Evolutionary conservation across 139 green algal genomes (phyloP), one percentile per base, ranked within the genome.

Genomic region (Chlorella ohadii): DNA sequence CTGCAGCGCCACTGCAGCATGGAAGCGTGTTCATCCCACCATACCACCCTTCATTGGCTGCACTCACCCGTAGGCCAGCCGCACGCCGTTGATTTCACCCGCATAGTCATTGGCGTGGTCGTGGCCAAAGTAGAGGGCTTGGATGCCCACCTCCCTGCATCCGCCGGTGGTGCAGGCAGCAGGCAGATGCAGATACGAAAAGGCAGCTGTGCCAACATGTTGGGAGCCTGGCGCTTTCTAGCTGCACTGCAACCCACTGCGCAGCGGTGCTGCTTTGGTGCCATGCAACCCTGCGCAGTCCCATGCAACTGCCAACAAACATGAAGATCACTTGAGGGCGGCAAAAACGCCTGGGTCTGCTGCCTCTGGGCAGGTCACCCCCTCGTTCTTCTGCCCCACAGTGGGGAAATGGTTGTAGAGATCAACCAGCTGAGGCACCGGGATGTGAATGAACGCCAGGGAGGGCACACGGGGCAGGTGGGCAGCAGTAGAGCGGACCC

Each of bases 391-490:
- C 64, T 19, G 73, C 13, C 85, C 85, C 15, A 66, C 12, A 17
- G 63, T 64, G 20, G 47, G 16, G 16, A 68, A 63, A 15, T 22
- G 27, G 57, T 83, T 83, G 79, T 79, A 89, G 17, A 61, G 47
- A 34, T 73, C 63, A 72, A 86, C 51, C 72, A 86, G 84, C 85
- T 89, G 64, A 12, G 79, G 72, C 63, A 82, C 38, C 0, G 85
- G 79, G 33, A 89, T 85, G 72, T 89, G 85, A 0, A 89, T 75
- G 41, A 89, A 85, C 3, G 85, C 85, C 5, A 84, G 59, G 63
- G 68, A 76, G 83, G 84, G 44, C 31, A 79, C 84, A 7, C 20
- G 39, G 5, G 84, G 59, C 51, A 85, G 67, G 27, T 39, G 5
- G 1, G 68, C 70, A 13, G 56, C 78, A 4, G 11, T 23, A 25